Evolutionary conservation across 345 rosid species (phyloP), one percentile per base, ranked within the genome.

Genomic region (Linum trigynum): DNA sequence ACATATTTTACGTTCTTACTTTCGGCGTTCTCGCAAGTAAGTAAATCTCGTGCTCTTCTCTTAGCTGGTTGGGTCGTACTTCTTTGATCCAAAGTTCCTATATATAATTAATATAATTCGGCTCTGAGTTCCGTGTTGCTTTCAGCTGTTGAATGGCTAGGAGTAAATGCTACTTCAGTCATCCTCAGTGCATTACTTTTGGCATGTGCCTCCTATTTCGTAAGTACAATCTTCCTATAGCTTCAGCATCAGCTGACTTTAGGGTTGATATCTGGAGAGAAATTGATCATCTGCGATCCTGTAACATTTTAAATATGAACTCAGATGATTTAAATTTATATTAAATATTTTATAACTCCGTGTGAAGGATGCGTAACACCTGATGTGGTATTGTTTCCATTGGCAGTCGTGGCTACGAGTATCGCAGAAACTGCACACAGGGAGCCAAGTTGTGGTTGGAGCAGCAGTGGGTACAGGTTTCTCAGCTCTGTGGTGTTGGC

Each of bases 361-460:
- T 23, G 32, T 23, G 0, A 23, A 23, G 32, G 32, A 23, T 23
- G 32, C 32, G 32, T 23, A 23, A 23, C 32, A 23, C 32, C 32
- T 23, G 1, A 40, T 43, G 32, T 23, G 32, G 32, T 40, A 62
- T 74, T 72, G 69, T 45, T 75, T 39, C 32, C 32, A 23, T 68
- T 65, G 69, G 77, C 79, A 90, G 92, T 77, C 84, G 60, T 88
- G 91, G 91, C 72, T 88, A 69, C 81, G 98, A 66, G 92, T 89
- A 58, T 84, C 89, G 0, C 96, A 89, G 69, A 69, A 79, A 65
- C 79, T 85, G 62, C 98, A 91, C 66, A 89, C 98, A 1, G 42
- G 72, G 59, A 75, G 79, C 74, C 98, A 91, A 83, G 84, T 91
- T 59, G 75, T 70, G 0, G 95, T 89, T 7, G 98, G 98, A 59